Base-by-base conservation (phyloP, 345 rosid genomes). In the Melaleuca quinquenervia region DNA sequence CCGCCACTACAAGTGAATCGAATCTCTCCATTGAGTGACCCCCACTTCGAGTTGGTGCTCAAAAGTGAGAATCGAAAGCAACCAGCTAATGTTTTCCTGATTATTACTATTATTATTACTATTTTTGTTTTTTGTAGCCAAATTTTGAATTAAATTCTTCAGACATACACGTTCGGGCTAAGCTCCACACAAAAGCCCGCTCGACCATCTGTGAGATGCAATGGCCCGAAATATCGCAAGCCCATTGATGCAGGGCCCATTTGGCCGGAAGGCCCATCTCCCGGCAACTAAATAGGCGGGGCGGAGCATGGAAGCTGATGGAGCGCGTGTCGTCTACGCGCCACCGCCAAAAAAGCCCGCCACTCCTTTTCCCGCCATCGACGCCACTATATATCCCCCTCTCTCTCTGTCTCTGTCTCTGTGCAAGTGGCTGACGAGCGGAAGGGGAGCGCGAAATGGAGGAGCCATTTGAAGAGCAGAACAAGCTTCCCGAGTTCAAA, bases 401-500 rank as follows among this genome's bases (percentile, higher is more conserved):
- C 52, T 50, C 50, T 12, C n/a, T 44, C 8, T 7, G 22, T 18
- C 26, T 70, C 75, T 29, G 5, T 15, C 75, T 15, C 44, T 7
- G 26, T 9, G 13, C 80, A 36, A 18, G 80, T 20, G 26, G 36
- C 26, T 36, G 80, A 36, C 52, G 26, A 20, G 36, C 76, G 21
- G 54, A 60, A 24, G 56, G 36, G 41, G 49, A 55, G 52, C 52
- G 56, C 85, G 49, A 84, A 86, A 95, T 95, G 98, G 98, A 88
- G 51, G 93, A 87, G 60, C 51, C 82, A 76, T 84, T 89, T 75
- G 92, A 92, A 27, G 98, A 92, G n/a, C 92, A 90, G 80, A 93
- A 89, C 91, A 95, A 94, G 88, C 96, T 96, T 76, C 98, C 99
- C 45, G 99, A 96, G 90, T 95, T 97, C 89, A 97, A 97, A 90